A percentile compares a stretch with the other conserved stretches of the same genome.
Evolutionary conservation across 2,329 filamentous ascomycete genomes (phyloP).

Genomic region (Hypocrella siamensis): DNA sequence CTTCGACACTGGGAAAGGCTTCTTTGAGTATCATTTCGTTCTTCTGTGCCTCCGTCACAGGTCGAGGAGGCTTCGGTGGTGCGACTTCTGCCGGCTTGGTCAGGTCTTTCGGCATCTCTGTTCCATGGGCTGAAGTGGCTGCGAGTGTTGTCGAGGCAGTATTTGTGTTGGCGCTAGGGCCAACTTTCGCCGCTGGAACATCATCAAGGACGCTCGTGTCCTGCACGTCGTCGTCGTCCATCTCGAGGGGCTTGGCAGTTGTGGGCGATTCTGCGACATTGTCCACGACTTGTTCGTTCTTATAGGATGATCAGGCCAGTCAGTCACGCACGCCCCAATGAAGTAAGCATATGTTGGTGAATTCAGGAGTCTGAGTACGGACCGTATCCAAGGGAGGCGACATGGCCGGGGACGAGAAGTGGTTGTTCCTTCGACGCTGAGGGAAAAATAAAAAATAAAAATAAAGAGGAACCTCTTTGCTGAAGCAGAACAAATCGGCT

Average conservation of each 20-base stretch:
- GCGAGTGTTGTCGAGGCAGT: conserved; percentile 6
- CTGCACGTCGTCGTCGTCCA: conserved; percentile 56
- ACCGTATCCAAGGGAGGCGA: conserved; percentile 27
- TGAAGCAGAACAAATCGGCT: no score
- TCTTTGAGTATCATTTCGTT: conserved; percentile 81
- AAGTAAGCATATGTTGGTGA: neutral
- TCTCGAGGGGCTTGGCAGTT: conserved; percentile 47
- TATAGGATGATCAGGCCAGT: conserved; percentile 2
- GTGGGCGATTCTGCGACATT: conserved; percentile 47
- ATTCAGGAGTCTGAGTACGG: conserved; percentile 13
- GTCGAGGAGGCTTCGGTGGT: conserved; percentile 75
- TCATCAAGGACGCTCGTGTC: conserved; percentile 39
- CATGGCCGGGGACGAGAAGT: no score
- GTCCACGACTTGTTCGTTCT: conserved; percentile 28
- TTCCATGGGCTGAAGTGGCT: conserved; percentile 11
- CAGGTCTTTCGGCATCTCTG: conserved; percentile 12
- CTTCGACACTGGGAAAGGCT: conserved; percentile 78
- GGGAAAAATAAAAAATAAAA: no score
- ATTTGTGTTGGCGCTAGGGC: neutral
- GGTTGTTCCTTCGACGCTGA: no score
- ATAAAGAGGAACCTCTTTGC: no score
- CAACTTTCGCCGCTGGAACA: conserved; percentile 9
- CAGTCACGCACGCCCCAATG: conserved; percentile 9
- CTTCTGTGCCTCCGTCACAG: conserved; percentile 66
- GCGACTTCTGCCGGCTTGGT: conserved; percentile 18